Base-by-base conservation (phyloP, 345 rosid genomes). In the Hibiscus syriacus region DNA sequence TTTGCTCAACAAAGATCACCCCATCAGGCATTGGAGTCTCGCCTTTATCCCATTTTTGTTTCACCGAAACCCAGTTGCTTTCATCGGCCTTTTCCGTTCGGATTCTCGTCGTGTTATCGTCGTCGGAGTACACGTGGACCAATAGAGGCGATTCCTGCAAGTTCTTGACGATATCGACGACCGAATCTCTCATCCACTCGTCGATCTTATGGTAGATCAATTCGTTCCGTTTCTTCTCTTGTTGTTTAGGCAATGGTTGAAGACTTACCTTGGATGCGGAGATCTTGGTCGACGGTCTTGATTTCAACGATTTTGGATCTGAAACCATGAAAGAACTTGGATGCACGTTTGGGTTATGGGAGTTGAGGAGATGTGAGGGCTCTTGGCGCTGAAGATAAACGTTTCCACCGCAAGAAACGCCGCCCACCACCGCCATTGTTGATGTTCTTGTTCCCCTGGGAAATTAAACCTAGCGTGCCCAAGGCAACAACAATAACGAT, bases 111-210 rank as follows among this genome's bases (percentile, higher is more conserved):
- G 80, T 85, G 32, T 72, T 30, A 0, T 72, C 66, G 41, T 74
- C 67, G 41, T 77, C 80, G 65, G 82, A 66, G 72, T 79, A 83
- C 12, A 92, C 85, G 11, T 85, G 92, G 36, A 92, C 83, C 54
- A 92, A 57, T 14, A 89, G 55, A 69, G 96, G 94, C 29, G 92
- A 84, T 66, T 80, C 82, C 32, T 78, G 65, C 1, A 92, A 73
- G 62, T 81, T 89, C 82, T 82, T 81, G 26, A 92, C 96, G 58
- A 92, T 87, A 72, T 89, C 94, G 43, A 32, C 77, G 65, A 89
- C 94, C 34, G 98, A 92, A 17, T 74, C 82, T 12, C 73, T 76
- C 85, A 90, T 80, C 98, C 98, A 92, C 48, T 74, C 78, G 62
- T 92, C 98, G 11, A 92, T 52, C 70, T 74, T 85, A 20, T 84